Base-by-base conservation (phyloP, 345 rosid species). In the Sonneratia alba region DNA sequence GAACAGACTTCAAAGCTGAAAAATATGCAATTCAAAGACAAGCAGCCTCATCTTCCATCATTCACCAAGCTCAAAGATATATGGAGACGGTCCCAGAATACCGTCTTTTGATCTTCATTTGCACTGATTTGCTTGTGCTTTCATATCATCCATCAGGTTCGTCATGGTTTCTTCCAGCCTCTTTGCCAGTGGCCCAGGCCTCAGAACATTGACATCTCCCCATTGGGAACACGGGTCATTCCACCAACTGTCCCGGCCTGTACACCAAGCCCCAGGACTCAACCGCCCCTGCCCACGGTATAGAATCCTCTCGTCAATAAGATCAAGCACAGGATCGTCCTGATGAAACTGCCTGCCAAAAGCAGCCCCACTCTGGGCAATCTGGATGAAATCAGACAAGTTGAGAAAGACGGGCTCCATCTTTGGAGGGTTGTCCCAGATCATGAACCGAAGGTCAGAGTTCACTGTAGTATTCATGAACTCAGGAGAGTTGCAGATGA, bases 381-480 rank as follows among this genome's bases (percentile, higher is more conserved):
- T 87, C 55, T 79, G 83, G 15, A 88, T 82, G 61, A 82, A 90
- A 76, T 96, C 91, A 0, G 91, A 81, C 22, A 66, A 19, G 53
- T 77, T 82, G n/a, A 96, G 88, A 78, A 83, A 85, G 68, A 85
- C 91, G 13, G 99, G 99, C 57, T 91, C 96, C 98, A 91, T 92
- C 80, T 89, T 91, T 0, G 98, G 98, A 24, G 99, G 97, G 80
- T 85, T 91, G 79, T 96, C 99, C 99, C 99, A 96, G 48, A 92
- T 81, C 94, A 89, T 89, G 73, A 83, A 96, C 40, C 98, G 79
- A 69, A 96, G 84, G 78, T 96, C 96, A 19, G 84, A 84, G 79
- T 92, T 96, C 43, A 96, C 84, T 4, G 93, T 89, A 0, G 97
- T 88, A 77, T 96, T 92, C 82, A 78, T 89, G 77, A 87, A 96